Conservation (phyloP, 202 grass and related monocot species). For the Sporobolus alterniflorus region DNA sequence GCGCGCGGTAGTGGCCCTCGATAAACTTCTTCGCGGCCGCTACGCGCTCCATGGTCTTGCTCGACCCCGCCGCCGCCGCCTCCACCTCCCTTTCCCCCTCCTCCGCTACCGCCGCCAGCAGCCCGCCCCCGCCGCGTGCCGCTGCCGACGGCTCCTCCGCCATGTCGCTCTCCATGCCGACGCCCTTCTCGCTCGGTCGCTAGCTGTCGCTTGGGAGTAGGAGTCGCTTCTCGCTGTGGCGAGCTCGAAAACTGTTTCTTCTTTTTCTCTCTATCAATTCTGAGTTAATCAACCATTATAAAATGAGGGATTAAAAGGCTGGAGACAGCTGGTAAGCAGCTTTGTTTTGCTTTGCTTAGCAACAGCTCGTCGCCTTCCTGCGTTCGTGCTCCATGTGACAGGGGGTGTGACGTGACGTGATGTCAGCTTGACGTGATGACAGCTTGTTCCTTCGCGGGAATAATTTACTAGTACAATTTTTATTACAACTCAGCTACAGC, state of each 20-base stretch:
- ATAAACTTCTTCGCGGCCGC: constrained; percentile 88
- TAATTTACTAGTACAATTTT: neutral
- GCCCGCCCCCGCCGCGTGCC: constrained; percentile 17
- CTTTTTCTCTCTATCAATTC: neutral
- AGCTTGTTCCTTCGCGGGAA: too few relatives aligned
- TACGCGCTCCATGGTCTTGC: constrained; percentile 73
- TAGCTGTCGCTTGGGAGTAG: neutral
- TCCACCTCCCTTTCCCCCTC: constrained; percentile 16
- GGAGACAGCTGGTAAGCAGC: constrained; percentile 16
- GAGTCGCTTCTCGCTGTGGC: constrained; percentile 1
- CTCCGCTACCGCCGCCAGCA: constrained; percentile 34
- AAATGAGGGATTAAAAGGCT: constrained; percentile 6
- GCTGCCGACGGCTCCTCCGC: neutral
- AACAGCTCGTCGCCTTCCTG: neutral
- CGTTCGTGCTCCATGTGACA: neutral
- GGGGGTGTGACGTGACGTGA: neutral
- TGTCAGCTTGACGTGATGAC: neutral
- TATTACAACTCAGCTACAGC: neutral
- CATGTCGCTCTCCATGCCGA: constrained; percentile 39
- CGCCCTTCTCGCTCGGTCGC: neutral
- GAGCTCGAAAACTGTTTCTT: constrained; percentile 13
- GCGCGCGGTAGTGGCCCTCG: constrained; percentile 81
- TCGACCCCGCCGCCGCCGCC: constrained; percentile 36
- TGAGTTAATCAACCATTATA: neutral
- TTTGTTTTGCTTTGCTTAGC: neutral